Base-by-base conservation (phyloP, 148 eudicot species). In the Cornus suecica region DNA sequence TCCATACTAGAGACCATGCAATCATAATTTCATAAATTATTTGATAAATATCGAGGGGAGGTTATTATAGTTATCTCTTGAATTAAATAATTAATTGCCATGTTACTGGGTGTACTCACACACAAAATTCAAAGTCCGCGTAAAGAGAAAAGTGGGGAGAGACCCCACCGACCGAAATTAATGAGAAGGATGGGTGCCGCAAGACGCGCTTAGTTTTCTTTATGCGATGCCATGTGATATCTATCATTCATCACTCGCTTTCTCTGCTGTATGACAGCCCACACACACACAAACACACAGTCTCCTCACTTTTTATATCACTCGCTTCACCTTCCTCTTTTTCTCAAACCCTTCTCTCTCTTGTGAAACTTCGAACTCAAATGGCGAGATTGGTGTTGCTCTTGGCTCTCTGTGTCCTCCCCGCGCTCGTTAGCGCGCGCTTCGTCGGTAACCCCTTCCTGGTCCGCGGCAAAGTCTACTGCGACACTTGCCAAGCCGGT, bases 401-500 rank as follows among this genome's bases (percentile, higher is more conserved):
- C 16, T 58, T 84, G 13, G 87, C 85, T 26, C 31, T 80, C 0
- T 86, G 83, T 23, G 30, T 75, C 27, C 75, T 88, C 4, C 75
- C 84, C 1, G 76, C 84, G 11, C 58, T 81, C 24, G 78, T 67
- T 1, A 69, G 18, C 8, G 85, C 84, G 25, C 52, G 61, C 10
- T 15, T 30, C 29, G 7, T 73, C 23, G 29, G 75, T 3, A 65
- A 69, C 20, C 84, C 88, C 0, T 86, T 86, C 63, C 32, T 70
- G 3, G 80, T 88, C 24, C 63, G 67, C 63, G 98, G 96, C 16
- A 77, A 68, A 42, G 92, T 83, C 32, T 93, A 89, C 77, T 91
- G 98, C 48, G 98, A 93, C 77, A 88, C 92, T 25, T 93, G 98
- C 80, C 90, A 82, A 14, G 83, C 81, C 68, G 98, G 98, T 10